Conservation (phyloP, 78 protist genomes). For the Isochrysis galbana region DNA sequence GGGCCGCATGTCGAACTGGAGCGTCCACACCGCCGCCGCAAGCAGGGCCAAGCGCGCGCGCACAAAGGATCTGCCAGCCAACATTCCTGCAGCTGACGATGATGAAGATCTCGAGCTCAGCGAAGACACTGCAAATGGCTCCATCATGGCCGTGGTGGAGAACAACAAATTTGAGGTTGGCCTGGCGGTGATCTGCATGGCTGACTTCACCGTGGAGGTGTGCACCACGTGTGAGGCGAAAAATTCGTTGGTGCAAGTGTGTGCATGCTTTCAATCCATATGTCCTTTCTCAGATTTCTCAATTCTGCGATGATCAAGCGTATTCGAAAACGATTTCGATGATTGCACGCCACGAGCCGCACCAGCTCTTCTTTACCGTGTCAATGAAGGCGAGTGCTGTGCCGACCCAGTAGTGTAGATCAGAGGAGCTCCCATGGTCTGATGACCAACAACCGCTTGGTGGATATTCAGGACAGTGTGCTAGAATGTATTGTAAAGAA, state of each 20-base stretch:
- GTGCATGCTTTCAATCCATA: too few species aligned
- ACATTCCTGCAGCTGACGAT: too few species aligned
- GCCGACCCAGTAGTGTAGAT: too few species aligned
- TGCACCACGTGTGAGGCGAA: not conserved
- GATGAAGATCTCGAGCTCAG: not conserved
- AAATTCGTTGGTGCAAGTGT: not conserved
- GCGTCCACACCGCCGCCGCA: too few species aligned
- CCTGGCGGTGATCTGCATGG: not conserved
- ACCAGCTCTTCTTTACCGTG: not conserved
- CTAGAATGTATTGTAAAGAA: not conserved
- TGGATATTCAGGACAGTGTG: not conserved
- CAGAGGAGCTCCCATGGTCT: too few species aligned
- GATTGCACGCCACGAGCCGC: not conserved
- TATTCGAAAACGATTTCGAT: not conserved
- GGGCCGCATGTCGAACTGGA: too few species aligned
- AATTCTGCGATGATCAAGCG: not conserved
- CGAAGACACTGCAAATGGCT: not conserved
- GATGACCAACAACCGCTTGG: too few species aligned
- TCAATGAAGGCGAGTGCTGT: not conserved
- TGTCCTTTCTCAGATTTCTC: not conserved
- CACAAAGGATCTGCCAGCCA: too few species aligned
- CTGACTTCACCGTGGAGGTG: not conserved
- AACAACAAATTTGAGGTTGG: not conserved
- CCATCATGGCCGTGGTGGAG: not conserved
- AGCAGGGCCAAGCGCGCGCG: too few species aligned